Evolutionary conservation across 2,329 filamentous ascomycete species (phyloP), one percentile per base, ranked within the genome.

Genomic region (Alternaria triticimaculans): DNA sequence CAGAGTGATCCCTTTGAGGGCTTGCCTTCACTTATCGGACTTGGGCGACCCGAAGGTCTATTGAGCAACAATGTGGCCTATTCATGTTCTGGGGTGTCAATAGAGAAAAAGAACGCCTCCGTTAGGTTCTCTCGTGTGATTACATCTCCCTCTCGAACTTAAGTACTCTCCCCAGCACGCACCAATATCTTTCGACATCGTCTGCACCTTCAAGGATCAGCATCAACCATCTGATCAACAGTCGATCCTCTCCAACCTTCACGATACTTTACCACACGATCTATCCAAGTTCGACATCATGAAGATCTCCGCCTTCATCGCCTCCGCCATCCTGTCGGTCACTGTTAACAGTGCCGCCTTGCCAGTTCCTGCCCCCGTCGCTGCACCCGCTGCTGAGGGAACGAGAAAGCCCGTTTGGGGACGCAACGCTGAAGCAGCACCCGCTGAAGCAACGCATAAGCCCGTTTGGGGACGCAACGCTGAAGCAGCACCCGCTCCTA

Each of bases 271-370:
- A 55, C 62, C 72, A 60, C 62, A 67, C 57, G 55, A 50, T 62
- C 55, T 46, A 30, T 41, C 63, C 64, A 41, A 63, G 55, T 55
- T 57, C 51, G 51, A 70, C 75, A 81, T 61, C 57, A 87, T 87
- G 85, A 86, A 84, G 80, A 69, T 85, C 74, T 76, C 81, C 67
- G 72, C 80, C 58, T 60, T 84, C 56, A 70, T 84, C 57, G 71
- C 80, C 51, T 77, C 82, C 58, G 70, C 77, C 55, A 72, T 83
- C 55, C 64, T 85, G 53, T 80, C 81, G 56, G 80, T 79, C 54
- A 79, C 80, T 71, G 74, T 79, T 67, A 75, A 79, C 64, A 76
- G 76, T 56, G 80, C 81, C 60, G 79, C 76, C 74, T 66, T 80
- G 59, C 81, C 81, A 69, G 76, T 79, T 65, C 71, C 62, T 44